phyloP scores from a whole-genome alignment of 805 yeast genomes.

The Lachancea quebecensis region DNA sequence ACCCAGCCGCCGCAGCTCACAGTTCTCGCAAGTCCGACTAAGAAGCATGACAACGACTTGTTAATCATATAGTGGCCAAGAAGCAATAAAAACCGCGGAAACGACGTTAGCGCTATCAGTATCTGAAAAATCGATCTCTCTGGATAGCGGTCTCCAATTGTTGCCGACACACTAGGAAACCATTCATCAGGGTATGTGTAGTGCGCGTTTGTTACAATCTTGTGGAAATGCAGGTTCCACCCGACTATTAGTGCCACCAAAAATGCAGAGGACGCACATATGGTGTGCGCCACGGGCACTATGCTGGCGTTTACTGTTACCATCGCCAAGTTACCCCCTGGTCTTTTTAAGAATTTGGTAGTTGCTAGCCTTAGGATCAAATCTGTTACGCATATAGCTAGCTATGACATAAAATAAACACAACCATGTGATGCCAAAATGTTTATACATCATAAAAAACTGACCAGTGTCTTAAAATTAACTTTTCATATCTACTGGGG shows the following conservation, averaged over 20 bases:
- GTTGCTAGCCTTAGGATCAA: neutral
- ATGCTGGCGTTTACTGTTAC: constrained; percentile 52
- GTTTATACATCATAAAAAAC: too few species aligned
- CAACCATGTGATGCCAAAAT: too few species aligned
- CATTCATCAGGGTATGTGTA: constrained; percentile 96
- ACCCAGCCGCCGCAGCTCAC: constrained; percentile 99
- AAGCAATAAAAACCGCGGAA: constrained; percentile 75
- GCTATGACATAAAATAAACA: too few species aligned
- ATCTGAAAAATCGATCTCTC: constrained; percentile 90
- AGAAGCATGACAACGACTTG: constrained; percentile 13
- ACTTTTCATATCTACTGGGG: too few species aligned
- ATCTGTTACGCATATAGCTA: too few species aligned
- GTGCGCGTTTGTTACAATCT: constrained; percentile 80
- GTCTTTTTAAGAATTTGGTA: neutral
- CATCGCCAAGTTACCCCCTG: constrained; percentile 11
- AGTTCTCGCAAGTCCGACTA: constrained; percentile 78
- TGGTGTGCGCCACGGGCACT: constrained; percentile 66
- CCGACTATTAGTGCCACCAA: constrained; percentile 70
- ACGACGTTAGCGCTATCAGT: constrained; percentile 85
- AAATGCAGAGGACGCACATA: constrained; percentile 70
- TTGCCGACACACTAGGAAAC: constrained; percentile 96
- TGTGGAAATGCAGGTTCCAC: constrained; percentile 68
- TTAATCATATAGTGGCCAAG: constrained; percentile 39
- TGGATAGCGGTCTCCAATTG: constrained; percentile 96
- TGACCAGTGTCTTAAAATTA: too few species aligned